Base-by-base conservation (phyloP, 1,284 basidiomycete species). In the Microbotryum saponariae region DNA sequence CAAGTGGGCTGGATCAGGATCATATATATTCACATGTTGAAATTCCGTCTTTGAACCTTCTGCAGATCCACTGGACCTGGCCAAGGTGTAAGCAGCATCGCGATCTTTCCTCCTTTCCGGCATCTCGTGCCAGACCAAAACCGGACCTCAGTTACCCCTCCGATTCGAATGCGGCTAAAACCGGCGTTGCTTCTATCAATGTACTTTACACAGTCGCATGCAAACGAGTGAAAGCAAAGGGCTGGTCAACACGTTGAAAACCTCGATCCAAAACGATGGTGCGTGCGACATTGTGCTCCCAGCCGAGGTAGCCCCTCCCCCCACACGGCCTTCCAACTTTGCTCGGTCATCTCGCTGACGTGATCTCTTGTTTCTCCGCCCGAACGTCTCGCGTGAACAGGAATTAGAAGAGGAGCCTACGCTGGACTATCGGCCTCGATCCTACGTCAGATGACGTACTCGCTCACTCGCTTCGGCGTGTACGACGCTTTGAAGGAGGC, bases 371-470 rank as follows among this genome's bases (percentile, higher is more conserved):
- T 37, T 9, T 31, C 33, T 46, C 14, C 51, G 27, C 51, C 21
- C 29, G 14, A 16, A n/a, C 55, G 9, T 20, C 23, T 12, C 49
- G 12, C 20, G 6, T 12, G 5, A 6, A 21, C 61, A 71, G 71
- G 71, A 14, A 6, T 73, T n/a, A 54, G 50, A 16, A 58, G 61
- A 55, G 71, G 71, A 49, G 69, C 68, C 48, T 72, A 72, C 56
- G 65, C 71, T 71, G 91, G 91, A 23, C 88, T 93, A 62, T 81
- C 86, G 1, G 91, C 90, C 37, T 93, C 91, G 33, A 86, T 90
- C 82, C 77, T 93, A 73, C 83, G 91, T 44, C 91, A 94, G 77
- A 90, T 93, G 90, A 89, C 86, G 53, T 93, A 93, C 77, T 91
- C 88, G 51, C 79, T 93, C 74, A 91, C 89, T 73, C 83, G 91